These are phyloP conservation scores for Amanita fuliginea DNA, from an alignment of 768 basidiomycete genomes.

Conservation along the genomic window DNA sequence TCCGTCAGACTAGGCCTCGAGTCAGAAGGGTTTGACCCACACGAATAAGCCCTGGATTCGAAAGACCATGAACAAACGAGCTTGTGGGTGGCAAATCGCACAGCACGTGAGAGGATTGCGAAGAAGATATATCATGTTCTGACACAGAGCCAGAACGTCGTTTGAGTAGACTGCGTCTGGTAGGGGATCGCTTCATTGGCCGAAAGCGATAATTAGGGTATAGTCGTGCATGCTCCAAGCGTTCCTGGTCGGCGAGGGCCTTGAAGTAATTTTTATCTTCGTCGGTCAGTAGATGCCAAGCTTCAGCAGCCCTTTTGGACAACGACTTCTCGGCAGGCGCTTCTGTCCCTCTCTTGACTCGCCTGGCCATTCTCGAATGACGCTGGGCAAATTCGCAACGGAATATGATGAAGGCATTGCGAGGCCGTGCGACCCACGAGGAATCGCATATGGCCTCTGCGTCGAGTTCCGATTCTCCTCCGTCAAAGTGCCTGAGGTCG, in stretches of 20 bases:
- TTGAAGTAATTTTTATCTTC: constrained; percentile 41
- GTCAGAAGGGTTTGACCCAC: not conserved
- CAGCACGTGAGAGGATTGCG: not conserved
- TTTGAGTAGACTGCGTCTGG: not conserved
- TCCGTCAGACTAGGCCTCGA: not conserved
- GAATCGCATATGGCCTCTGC: constrained; percentile 27
- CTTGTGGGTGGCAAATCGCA: not conserved
- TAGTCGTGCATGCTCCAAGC: constrained; percentile 40
- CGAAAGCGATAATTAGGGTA: constrained; percentile 58
- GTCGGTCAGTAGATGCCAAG: constrained; percentile 51
- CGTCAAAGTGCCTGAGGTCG: not conserved
- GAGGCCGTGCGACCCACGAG: constrained; percentile 53
- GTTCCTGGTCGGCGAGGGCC: constrained; percentile 42
- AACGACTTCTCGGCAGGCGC: constrained; percentile 39
- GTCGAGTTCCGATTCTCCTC: not conserved
- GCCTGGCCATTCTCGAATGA: constrained; percentile 27
- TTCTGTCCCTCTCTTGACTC: constrained; percentile 20
- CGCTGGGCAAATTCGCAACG: constrained; percentile 51
- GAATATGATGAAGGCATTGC: constrained; percentile 66
- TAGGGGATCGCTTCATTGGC: constrained; percentile 28
- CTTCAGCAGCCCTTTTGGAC: constrained; percentile 67
- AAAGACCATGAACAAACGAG: not conserved
- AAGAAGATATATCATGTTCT: not conserved
- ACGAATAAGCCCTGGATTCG: not conserved
- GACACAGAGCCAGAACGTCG: not conserved